A percentile compares a stretch with the other conserved stretches of the same genome.
phyloP scores from a whole-genome alignment of 345 rosid genomes.

The Toxicodendron radicans region DNA sequence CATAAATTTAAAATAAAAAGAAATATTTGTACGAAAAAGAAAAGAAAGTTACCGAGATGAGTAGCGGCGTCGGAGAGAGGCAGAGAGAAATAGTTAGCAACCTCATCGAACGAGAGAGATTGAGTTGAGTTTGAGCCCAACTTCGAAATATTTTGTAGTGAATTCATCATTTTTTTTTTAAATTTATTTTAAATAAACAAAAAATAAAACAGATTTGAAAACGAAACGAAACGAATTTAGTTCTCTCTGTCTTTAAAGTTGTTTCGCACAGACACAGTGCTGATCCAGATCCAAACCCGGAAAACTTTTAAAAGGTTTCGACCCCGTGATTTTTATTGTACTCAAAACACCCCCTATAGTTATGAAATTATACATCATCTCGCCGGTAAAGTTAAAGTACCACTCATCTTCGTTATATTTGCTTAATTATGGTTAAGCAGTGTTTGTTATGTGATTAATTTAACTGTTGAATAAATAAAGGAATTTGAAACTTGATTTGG shows the following conservation, averaged over 20 bases:
- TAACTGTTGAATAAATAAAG: no score
- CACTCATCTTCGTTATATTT: no score
- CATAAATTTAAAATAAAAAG: not conserved
- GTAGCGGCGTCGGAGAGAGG: slow-evolving; percentile 42
- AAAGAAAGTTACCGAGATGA: slow-evolving; percentile 29
- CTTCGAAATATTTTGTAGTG: not conserved
- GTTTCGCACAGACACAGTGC: not conserved
- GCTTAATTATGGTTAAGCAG: no score
- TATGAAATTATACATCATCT: no score
- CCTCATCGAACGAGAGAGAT: slow-evolving; percentile 27
- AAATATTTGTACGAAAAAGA: not conserved
- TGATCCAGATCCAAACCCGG: not conserved
- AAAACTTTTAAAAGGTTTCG: not conserved
- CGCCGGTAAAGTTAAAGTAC: no score
- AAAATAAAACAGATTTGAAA: not conserved
- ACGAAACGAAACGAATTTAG: not conserved
- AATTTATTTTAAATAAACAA: not conserved
- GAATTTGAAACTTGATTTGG: no score
- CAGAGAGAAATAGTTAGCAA: slow-evolving; percentile 39
- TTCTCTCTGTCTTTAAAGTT: not conserved
- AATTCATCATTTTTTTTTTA: not conserved
- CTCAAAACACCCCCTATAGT: no score
- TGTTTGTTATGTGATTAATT: no score
- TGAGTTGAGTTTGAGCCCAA: slow-evolving; percentile 2
- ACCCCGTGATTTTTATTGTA: not conserved